Base-by-base conservation (phyloP, 208 protist species). In the Leishmania tropica region DNA sequence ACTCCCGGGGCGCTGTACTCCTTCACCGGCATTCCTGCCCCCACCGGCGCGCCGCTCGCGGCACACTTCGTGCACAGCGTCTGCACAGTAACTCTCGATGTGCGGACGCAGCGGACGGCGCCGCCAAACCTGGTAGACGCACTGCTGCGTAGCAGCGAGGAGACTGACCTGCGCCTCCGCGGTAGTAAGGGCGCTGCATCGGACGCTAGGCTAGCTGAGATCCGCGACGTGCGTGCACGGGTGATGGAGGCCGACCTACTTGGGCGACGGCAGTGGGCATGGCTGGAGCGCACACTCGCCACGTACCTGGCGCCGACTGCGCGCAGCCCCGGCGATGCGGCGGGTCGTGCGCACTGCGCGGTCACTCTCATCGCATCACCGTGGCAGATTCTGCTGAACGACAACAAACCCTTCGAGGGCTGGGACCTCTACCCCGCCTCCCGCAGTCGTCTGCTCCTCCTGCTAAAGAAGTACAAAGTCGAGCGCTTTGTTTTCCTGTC, bases 261-360 rank as follows among this genome's bases (percentile, higher is more conserved):
- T 28, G 95, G 95, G 10, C 73, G 90, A 7, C 58, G 56, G 67
- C 95, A 98, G 93, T 98, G 93, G 93, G 51, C 54, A 54, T 98
- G 95, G 95, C 84, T 98, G 40, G 92, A 95, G 76, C 48, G 83
- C n/a, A 80, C 76, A 0, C 71, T 96, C 4, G 65, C 74, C 13
- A 79, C 86, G 7, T 83, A 87, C 53, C 45, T 86, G 64, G 78
- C 84, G 28, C 53, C 71, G 3, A 40, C 54, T 11, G 67, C 80
- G 35, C 51, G 35, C 40, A 86, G 77, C 78, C 68, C 76, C 7
- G 74, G 54, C 19, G 85, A 89, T 54, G 71, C 79, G 4, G 76
- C 71, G 15, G 85, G 83, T 42, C 68, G 75, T 19, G 80, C 65
- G 24, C 83, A 85, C 68, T 95, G 92, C 75, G 91, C 91, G 0